phyloP scores from a whole-genome alignment of 768 basidiomycete species.

The Kwoniella sp. region DNA sequence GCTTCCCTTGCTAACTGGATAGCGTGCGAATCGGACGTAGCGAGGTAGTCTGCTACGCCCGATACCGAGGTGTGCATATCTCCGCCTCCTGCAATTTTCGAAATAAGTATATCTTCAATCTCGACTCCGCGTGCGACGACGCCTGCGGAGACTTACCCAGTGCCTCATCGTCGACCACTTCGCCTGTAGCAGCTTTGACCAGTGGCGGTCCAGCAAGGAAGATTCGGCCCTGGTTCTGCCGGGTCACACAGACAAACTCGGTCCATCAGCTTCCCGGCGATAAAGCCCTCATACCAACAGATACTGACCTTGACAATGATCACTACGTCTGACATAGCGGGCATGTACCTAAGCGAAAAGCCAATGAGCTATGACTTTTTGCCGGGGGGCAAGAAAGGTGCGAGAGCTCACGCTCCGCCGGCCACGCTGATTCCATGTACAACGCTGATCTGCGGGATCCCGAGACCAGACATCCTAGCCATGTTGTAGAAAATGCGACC shows the following conservation, averaged over 20 bases:
- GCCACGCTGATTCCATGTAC: conserved; percentile 95
- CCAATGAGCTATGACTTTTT: conserved; percentile 4
- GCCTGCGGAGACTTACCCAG: conserved; percentile 64
- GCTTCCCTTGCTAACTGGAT: conserved; percentile 46
- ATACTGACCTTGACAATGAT: conserved; percentile 49
- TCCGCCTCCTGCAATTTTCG: conserved; percentile 37
- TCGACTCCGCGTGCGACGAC: not conserved
- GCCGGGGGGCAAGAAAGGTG: too few species aligned
- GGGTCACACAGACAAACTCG: not conserved
- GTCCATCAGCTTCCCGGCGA: too few species aligned
- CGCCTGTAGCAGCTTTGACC: conserved; percentile 92
- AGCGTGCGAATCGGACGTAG: conserved; percentile 41
- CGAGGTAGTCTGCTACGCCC: conserved; percentile 50
- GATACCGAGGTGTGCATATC: conserved; percentile 53
- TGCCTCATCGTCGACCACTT: conserved; percentile 88
- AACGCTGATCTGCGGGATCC: conserved; percentile 87
- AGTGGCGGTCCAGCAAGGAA: conserved; percentile 93
- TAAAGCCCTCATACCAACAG: too few species aligned
- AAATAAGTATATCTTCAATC: not conserved
- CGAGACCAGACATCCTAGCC: conserved; percentile 84
- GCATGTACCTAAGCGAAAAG: conserved; percentile 61
- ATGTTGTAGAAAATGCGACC: conserved; percentile 97
- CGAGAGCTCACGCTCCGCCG: conserved; percentile 74
- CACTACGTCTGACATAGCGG: conserved; percentile 91
- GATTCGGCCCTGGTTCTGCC: conserved; percentile 82